These are phyloP conservation scores for Penicillium samsonianum DNA, from an alignment of 495 filamentous ascomycete genomes.

Conservation along the genomic window DNA sequence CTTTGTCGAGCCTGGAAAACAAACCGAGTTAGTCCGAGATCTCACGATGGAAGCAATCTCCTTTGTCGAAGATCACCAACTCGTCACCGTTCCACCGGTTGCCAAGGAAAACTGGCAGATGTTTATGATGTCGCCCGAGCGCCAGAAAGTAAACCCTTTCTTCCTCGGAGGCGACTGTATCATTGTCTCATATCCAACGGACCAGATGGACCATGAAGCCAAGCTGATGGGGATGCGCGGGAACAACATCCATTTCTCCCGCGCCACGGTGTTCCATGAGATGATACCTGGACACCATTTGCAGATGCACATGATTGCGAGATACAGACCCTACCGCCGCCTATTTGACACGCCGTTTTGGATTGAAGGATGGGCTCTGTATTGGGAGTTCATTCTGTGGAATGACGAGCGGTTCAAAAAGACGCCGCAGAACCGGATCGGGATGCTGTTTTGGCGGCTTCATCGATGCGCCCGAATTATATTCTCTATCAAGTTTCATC, in stretches of 20 bases:
- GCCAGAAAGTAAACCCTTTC: constrained; percentile 53
- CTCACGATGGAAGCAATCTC: constrained; percentile 22
- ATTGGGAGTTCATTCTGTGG: constrained; percentile 50
- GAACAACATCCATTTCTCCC: constrained; percentile 53
- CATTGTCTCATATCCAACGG: constrained; percentile 48
- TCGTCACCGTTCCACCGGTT: constrained; percentile 52
- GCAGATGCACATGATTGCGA: constrained; percentile 45
- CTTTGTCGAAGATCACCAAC: constrained; percentile 38
- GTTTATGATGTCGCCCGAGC: constrained; percentile 52
- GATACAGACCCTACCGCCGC: constrained; percentile 45
- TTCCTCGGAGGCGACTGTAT: constrained; percentile 53
- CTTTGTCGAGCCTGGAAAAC: constrained; percentile 50
- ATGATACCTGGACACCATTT: constrained; percentile 57
- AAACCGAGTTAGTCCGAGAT: constrained; percentile 47
- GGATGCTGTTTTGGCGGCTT: constrained; percentile 53
- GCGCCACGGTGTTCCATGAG: constrained; percentile 56
- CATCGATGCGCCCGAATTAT: constrained; percentile 55
- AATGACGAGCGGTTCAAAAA: constrained; percentile 44
- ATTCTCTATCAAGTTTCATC: constrained; percentile 54
- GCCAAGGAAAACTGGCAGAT: constrained; percentile 52
- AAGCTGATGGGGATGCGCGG: constrained; percentile 52
- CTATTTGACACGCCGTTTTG: constrained; percentile 55
- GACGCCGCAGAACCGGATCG: constrained; percentile 48
- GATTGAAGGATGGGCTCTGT: constrained; percentile 53
- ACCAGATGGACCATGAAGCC: constrained; percentile 46